Evolutionary conservation across 768 basidiomycete species (phyloP).

Genomic region (Hygrophoropsis aurantiaca): DNA sequence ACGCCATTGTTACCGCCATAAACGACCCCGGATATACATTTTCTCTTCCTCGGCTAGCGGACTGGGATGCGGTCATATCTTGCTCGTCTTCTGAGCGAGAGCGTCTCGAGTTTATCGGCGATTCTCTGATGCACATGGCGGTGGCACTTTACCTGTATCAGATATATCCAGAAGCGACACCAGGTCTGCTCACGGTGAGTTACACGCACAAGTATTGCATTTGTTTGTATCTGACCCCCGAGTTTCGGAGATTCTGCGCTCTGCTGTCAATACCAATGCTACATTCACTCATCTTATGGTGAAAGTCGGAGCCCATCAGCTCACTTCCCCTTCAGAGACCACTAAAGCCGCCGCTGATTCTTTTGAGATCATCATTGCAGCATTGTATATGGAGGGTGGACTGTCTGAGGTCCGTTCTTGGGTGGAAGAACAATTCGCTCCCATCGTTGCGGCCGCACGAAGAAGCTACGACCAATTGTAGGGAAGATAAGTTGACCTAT

Average conservation of each 20-base stretch:
- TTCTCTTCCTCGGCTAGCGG: slow-evolving; percentile 23
- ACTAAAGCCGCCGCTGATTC: slow-evolving; percentile 45
- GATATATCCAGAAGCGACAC: slow-evolving; percentile 29
- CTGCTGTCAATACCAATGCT: slow-evolving; percentile 31
- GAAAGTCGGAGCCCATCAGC: slow-evolving; percentile 28
- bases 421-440: slow-evolving; percentile 38
- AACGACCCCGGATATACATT: slow-evolving; percentile 27
- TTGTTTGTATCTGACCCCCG: no score
- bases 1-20: slow-evolving; percentile 21
- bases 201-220: no score
- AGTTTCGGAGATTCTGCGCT: slow-evolving; percentile 20
- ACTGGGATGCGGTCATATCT: slow-evolving; percentile 28
- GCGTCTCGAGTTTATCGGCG: slow-evolving; percentile 48
- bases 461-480: slow-evolving; percentile 27
- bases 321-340: slow-evolving; percentile 16
- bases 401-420: slow-evolving; percentile 36
- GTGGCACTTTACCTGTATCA: slow-evolving; percentile 40
- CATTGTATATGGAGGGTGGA: slow-evolving; percentile 40
- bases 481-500: not conserved
- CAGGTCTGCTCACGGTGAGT: slow-evolving; percentile 37
- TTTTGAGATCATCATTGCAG: slow-evolving; percentile 47
- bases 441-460: slow-evolving; percentile 34
- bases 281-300: slow-evolving; percentile 39
- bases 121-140: slow-evolving; percentile 44
- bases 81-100: slow-evolving; percentile 33